Percentiles rank a stretch among this genome's conserved stretches.
These are phyloP conservation scores for Alternaria longipes DNA, from an alignment of 2,329 filamentous ascomycete species.

Conservation along the genomic window DNA sequence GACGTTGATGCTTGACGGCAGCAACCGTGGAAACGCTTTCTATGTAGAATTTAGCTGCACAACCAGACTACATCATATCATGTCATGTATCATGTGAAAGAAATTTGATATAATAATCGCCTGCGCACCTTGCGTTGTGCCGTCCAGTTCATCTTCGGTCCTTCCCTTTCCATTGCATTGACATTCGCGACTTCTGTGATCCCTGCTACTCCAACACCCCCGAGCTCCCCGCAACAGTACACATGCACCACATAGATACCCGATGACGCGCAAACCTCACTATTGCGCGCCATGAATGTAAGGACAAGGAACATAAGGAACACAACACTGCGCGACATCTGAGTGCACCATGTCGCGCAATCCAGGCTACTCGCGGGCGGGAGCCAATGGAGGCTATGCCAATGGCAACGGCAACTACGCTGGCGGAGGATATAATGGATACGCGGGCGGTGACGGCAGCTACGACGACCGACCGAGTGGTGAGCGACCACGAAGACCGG, in stretches of 20 bases:
- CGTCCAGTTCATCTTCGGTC: not conserved
- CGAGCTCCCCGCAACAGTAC: slow-evolving; percentile 40
- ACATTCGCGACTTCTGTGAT: slow-evolving; percentile 12
- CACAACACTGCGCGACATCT: slow-evolving; percentile 17
- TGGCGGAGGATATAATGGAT: slow-evolving; percentile 33
- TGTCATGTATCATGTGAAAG: not conserved
- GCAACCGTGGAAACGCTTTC: not conserved
- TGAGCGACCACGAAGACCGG: slow-evolving; percentile 45
- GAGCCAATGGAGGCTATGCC: slow-evolving; percentile 49
- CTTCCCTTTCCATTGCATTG: not conserved
- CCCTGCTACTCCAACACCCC: slow-evolving; percentile 34
- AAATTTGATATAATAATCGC: not conserved
- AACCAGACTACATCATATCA: not conserved
- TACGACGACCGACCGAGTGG: slow-evolving; percentile 32
- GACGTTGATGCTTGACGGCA: slow-evolving; percentile 4
- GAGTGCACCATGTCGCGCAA: slow-evolving; percentile 48
- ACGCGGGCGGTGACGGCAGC: slow-evolving; percentile 29
- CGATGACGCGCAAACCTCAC: slow-evolving; percentile 22
- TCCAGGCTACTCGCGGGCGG: slow-evolving; percentile 43
- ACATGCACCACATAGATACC: slow-evolving; percentile 8
- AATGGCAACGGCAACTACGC: slow-evolving; percentile 48
- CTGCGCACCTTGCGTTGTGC: not conserved
- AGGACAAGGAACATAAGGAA: slow-evolving; percentile 2
- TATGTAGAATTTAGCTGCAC: not conserved
- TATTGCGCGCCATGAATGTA: slow-evolving; percentile 28